phyloP scores from a whole-genome alignment of 257 asterid genomes.

The Plectranthus barbatus region DNA sequence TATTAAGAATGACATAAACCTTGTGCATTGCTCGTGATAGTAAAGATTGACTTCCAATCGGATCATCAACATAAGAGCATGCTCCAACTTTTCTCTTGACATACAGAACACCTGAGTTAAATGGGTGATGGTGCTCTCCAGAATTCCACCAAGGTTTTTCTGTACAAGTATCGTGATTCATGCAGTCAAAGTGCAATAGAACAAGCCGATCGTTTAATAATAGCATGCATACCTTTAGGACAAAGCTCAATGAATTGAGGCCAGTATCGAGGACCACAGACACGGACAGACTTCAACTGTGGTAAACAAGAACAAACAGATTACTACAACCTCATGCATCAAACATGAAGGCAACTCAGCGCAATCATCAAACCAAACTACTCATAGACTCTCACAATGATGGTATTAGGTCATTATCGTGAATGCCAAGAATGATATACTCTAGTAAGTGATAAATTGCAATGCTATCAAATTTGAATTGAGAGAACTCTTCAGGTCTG shows the following conservation, averaged over 20 bases:
- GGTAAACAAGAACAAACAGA: conserved; percentile 16
- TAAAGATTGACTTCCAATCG: conserved; percentile 89
- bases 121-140: conserved; percentile 75
- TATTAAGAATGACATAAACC: conserved; percentile 29
- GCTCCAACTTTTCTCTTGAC: conserved; percentile 96
- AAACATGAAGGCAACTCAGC: not conserved
- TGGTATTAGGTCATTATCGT: not conserved
- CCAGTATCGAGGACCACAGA: conserved; percentile 99
- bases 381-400: not conserved
- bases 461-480: not conserved
- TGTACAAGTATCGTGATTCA: conserved; percentile 28
- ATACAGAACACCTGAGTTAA: conserved; percentile 78
- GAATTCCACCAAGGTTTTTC: conserved; percentile 92
- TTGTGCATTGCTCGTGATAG: conserved; percentile 95
- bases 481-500: not conserved
- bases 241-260: conserved; percentile 76
- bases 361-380: conserved; percentile 3
- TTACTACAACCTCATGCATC: conserved; percentile 9
- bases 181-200: conserved; percentile 6
- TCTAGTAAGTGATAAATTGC: not conserved
- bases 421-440: not conserved
- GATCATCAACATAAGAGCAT: conserved; percentile 94
- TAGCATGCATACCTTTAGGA: conserved; percentile 57
- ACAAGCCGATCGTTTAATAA: conserved; percentile 5
- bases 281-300: conserved; percentile 89